A percentile compares a stretch with the other conserved stretches of the same genome.
Evolutionary conservation across 352 stramenopile genomes (phyloP).

Genomic region (Pythium vanterpoolii): DNA sequence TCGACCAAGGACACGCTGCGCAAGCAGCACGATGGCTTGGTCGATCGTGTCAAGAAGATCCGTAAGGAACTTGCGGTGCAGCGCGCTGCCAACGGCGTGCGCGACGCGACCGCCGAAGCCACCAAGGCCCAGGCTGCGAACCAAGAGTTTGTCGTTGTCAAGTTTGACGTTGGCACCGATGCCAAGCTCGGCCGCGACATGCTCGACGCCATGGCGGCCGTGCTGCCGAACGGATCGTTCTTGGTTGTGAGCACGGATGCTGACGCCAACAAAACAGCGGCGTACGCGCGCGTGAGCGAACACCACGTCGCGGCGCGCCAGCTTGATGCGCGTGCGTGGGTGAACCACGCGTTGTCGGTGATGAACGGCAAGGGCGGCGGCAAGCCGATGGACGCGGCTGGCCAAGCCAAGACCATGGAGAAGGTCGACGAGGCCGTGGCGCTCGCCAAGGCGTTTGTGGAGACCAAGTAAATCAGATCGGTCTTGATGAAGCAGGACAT

Average conservation of each 20-base stretch:
- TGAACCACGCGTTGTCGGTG: constrained; percentile 87
- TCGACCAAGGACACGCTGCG: constrained; percentile 86
- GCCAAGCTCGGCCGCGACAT: constrained; percentile 95
- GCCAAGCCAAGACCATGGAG: constrained; percentile 77
- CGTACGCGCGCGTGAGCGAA: constrained; percentile 91
- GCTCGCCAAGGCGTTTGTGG: constrained; percentile 61
- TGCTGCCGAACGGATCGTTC: constrained; percentile 84
- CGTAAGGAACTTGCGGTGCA: constrained; percentile 70
- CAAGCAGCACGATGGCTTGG: constrained; percentile 68
- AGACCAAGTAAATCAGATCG: constrained; percentile 24
- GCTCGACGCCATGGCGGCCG: constrained; percentile 86
- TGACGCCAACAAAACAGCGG: constrained; percentile 91
- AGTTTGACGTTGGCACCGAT: constrained; percentile 92
- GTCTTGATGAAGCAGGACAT: too few relatives aligned
- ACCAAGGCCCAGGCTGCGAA: constrained; percentile 55
- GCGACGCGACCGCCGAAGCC: constrained; percentile 48
- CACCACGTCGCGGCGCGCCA: constrained; percentile 62
- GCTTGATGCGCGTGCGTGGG: constrained; percentile 92
- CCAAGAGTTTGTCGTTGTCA: constrained; percentile 81
- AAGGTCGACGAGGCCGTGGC: constrained; percentile 63
- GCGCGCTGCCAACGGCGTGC: constrained; percentile 69
- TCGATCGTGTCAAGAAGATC: constrained; percentile 80
- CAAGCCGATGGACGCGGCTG: constrained; percentile 82
- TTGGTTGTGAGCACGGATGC: constrained; percentile 92
- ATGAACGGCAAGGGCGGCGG: constrained; percentile 95